phyloP scores from a whole-genome alignment of 1,284 basidiomycete genomes.

The Microbotryomycetes sp. region DNA sequence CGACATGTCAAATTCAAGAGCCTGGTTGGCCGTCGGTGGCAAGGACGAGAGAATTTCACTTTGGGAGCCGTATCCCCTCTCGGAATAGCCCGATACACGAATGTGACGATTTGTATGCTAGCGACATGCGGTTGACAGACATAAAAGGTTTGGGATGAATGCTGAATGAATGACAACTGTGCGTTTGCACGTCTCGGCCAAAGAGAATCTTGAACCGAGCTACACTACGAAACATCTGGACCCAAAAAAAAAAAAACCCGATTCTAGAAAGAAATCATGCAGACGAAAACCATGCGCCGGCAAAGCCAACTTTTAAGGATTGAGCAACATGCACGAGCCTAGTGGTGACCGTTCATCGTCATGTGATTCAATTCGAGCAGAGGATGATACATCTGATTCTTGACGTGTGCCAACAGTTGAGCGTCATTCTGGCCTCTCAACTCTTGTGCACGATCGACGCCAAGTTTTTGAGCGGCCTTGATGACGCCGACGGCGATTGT shows the following conservation, averaged over 20 bases:
- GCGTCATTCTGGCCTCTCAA: constrained; percentile 54
- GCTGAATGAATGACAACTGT: no score
- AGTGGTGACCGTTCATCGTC: not conserved
- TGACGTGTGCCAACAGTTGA: constrained; percentile 44
- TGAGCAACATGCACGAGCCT: not conserved
- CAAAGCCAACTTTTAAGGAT: not conserved
- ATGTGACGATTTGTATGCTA: no score
- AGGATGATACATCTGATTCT: constrained; percentile 22
- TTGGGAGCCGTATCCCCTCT: constrained; percentile 31
- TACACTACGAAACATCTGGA: no score
- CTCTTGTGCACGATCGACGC: constrained; percentile 29
- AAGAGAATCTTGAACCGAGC: no score
- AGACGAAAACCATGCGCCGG: no score
- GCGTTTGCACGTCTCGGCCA: no score
- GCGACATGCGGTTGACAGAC: no score
- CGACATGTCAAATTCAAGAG: constrained; percentile 1
- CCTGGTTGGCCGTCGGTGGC: constrained; percentile 33
- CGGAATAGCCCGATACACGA: no score
- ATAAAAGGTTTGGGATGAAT: no score
- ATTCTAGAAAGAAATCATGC: not conserved
- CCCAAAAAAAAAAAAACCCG: not conserved
- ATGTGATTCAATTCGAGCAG: not conserved
- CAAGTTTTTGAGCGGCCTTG: constrained; percentile 57
- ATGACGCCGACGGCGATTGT: constrained; percentile 66
- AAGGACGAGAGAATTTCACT: constrained; percentile 32